Evolutionary conservation across 768 basidiomycete genomes (phyloP).

Genomic region (Agaricus blazei): DNA sequence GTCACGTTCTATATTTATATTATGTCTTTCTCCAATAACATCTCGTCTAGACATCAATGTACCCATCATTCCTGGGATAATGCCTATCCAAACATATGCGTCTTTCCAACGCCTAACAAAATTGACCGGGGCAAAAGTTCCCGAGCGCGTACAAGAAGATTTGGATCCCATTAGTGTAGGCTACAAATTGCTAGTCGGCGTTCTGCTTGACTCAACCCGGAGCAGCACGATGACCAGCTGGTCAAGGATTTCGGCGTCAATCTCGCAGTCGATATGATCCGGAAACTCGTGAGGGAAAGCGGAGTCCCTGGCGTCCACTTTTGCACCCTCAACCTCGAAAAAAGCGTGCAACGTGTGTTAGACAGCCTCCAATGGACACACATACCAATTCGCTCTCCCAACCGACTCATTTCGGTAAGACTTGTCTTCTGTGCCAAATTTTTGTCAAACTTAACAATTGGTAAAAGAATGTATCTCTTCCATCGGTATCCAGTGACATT

Average conservation of each 20-base stretch:
- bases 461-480: conserved; percentile 35
- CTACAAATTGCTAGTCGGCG: conserved; percentile 4
- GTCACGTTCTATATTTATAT: conserved; percentile 14
- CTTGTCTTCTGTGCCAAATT: conserved; percentile 3
- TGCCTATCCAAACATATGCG: conserved; percentile 96
- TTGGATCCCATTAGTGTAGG: conserved; percentile 56
- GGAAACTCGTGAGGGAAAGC: conserved; percentile 47
- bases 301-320: conserved; percentile 79
- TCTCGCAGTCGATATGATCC: conserved; percentile 79
- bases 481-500: conserved; percentile 16
- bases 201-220: background rate
- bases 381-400: conserved; percentile 35
- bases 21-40: background rate
- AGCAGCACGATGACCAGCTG: conserved; percentile 84
- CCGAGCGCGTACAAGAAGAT: conserved; percentile 8
- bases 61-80: conserved; percentile 92
- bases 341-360: conserved; percentile 83
- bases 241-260: conserved; percentile 94
- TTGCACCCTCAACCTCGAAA: conserved; percentile 96
- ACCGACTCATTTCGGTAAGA: conserved; percentile 64
- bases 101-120: conserved; percentile 91
- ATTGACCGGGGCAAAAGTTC: conserved; percentile 78
- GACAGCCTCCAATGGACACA: conserved; percentile 75
- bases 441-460: conserved; percentile 3
- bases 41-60: conserved; percentile 68